These are phyloP conservation scores for Smittium mucronatum DNA, from an alignment of 371 early-diverging fungal genomes.

Conservation along the genomic window DNA sequence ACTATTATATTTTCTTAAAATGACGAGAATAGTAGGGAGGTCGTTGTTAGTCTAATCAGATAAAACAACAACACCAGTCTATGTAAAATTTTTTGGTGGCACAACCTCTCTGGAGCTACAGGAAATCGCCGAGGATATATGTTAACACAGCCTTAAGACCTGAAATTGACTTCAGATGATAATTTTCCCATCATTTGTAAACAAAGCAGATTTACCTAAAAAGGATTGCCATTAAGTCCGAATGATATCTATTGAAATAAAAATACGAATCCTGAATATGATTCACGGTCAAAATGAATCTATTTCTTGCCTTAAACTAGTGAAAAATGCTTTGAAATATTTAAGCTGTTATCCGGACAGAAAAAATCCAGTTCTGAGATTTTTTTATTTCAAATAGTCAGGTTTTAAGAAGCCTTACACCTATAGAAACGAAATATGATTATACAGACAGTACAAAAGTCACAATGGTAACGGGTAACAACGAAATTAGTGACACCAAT, in stretches of 20 bases:
- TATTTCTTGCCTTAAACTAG: constrained; percentile 21
- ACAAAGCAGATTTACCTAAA: background rate
- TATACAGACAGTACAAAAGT: constrained; percentile 16
- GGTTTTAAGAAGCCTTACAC: constrained; percentile 14
- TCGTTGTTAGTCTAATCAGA: background rate
- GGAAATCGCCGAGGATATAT: background rate
- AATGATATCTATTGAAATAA: background rate
- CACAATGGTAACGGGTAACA: constrained; percentile 10
- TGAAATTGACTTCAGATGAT: background rate
- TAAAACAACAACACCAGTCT: background rate
- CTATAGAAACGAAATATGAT: constrained; percentile 24
- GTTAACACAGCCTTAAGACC: background rate
- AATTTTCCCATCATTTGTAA: background rate
- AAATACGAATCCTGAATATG: background rate
- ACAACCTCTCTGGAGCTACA: background rate
- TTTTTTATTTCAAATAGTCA: constrained; percentile 20
- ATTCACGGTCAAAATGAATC: constrained; percentile 3
- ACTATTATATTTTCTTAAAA: background rate
- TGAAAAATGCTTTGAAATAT: constrained; percentile 11
- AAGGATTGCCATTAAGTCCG: background rate
- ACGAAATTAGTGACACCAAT: constrained; percentile 8
- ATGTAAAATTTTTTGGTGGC: background rate
- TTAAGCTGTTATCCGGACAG: constrained; percentile 22
- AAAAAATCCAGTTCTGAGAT: constrained; percentile 17
- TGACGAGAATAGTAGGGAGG: background rate